phyloP scores from a whole-genome alignment of 768 basidiomycete genomes.

The Peribolospora kevripleyi region DNA sequence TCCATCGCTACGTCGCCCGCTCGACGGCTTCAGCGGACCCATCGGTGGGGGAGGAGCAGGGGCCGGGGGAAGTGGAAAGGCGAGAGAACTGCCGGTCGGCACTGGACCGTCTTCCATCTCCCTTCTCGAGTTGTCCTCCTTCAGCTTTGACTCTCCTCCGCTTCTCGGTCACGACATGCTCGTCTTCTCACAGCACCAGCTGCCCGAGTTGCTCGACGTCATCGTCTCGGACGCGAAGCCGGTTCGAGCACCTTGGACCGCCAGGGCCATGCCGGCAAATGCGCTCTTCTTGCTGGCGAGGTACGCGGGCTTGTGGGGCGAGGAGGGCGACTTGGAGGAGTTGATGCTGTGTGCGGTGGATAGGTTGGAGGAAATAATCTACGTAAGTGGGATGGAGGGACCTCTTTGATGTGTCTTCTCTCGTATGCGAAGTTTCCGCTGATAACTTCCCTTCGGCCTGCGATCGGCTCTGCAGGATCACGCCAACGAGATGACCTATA shows the following conservation, averaged over 20 bases:
- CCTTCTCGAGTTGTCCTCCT: conserved; percentile 11
- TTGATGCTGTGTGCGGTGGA: conserved; percentile 75
- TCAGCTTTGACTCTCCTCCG: conserved; percentile 36
- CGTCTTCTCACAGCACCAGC: conserved; percentile 57
- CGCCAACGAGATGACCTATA: conserved; percentile 58
- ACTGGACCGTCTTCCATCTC: conserved; percentile 5
- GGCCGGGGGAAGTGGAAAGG: neutral
- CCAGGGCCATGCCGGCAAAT: conserved; percentile 60
- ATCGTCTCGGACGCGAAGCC: conserved; percentile 54
- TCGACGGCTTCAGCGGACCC: conserved; percentile 49
- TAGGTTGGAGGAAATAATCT: conserved; percentile 71
- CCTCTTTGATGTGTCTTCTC: neutral
- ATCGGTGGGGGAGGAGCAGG: conserved; percentile 21
- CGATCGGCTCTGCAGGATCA: conserved; percentile 30
- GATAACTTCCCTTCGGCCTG: conserved; percentile 1
- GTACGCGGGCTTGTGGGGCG: conserved; percentile 78
- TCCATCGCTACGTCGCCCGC: conserved; percentile 32
- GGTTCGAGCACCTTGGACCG: conserved; percentile 3
- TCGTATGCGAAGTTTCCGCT: neutral
- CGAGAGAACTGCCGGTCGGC: conserved; percentile 15
- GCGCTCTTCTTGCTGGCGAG: conserved; percentile 68
- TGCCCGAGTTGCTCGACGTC: conserved; percentile 56
- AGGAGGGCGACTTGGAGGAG: conserved; percentile 78
- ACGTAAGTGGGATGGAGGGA: conserved; percentile 32
- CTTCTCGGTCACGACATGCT: conserved; percentile 69